Base-by-base conservation (phyloP, 2,329 filamentous ascomycete genomes). In the Fusarium sp. region DNA sequence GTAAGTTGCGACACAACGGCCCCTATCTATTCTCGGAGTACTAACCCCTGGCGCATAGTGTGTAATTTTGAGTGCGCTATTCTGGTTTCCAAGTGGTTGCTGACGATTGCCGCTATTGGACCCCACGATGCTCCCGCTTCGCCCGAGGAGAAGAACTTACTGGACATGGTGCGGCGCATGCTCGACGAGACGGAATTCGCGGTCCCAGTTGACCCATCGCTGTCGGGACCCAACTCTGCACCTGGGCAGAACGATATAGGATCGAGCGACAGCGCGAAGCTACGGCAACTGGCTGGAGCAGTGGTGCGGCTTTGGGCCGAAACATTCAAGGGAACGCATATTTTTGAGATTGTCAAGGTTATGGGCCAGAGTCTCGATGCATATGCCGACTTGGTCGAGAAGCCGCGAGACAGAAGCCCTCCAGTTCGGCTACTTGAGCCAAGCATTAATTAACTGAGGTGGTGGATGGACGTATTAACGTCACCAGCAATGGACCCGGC, bases 1-100 rank as follows among this genome's bases (percentile, higher is more conserved):
- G 84, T 86, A 73, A 79, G 84, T 78, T 42, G 19, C 44, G 29
- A 32, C 13, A 38, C 31, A 7, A 35, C 47, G 35, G 4, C 38
- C 4, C 31, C 13, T 48, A 15, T 7, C 4, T 45, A 32, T 47
- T n/a, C n/a, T 28, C 2, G 8, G 15, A 36, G 26, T 35, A 49
- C 67, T 73, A 53, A 74, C 55, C 22, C 22, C 13, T 32, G 19
- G 39, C 19, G 22, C 7, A 32, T 34, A 73, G 84, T 88, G 28
- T 87, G 84, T 68, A 86, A 87, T 65, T 82, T 88, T 42, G 85
- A 88, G 67, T 87, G 85, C 57, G 85, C 85, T 28, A 80, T 88
- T 8, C 74, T 88, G 32, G 77, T 88, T 15, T 85, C 84, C 43
- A 86, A 85, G 70, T 88, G 85, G 85, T 77, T 87, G 3, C 76